phyloP scores from a whole-genome alignment of 2,329 filamentous ascomycete genomes.

The Trichocomaceae sp. region DNA sequence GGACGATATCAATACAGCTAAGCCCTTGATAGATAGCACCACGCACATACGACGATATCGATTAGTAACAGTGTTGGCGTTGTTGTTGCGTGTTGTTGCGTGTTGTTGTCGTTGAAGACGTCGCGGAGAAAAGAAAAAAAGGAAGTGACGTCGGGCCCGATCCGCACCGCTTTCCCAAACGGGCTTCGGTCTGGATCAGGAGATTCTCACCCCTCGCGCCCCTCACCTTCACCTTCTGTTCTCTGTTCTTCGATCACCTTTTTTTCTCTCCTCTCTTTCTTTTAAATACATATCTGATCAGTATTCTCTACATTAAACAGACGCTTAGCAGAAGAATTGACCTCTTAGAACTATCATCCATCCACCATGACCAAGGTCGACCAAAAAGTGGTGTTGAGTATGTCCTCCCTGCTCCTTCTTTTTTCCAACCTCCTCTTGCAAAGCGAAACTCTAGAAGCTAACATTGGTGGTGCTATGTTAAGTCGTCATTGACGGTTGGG shows the following conservation, averaged over 20 bases:
- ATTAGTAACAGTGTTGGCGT: no score
- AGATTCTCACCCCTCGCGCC: background rate
- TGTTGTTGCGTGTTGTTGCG: no score
- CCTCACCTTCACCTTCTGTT: no score
- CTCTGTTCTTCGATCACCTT: background rate
- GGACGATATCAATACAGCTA: no score
- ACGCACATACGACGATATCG: no score
- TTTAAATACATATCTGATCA: conserved; percentile 10
- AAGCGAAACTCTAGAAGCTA: conserved; percentile 11
- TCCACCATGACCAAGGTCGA: conserved; percentile 58
- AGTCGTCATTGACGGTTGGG: conserved; percentile 99
- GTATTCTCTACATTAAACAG: background rate
- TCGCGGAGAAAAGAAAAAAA: conserved; percentile 15
- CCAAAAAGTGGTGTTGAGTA: conserved; percentile 64
- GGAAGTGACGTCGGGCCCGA: conserved; percentile 27
- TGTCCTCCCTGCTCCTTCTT: conserved; percentile 21
- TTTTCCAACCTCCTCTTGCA: no score
- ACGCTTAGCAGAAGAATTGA: no score
- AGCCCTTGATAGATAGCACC: no score
- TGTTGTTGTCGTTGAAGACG: no score
- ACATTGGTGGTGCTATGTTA: conserved; percentile 32
- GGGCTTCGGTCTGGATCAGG: conserved; percentile 13
- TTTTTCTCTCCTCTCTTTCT: conserved; percentile 1
- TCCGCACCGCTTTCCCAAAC: conserved; percentile 26
- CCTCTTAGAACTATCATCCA: no score